Evolutionary conservation across 495 filamentous ascomycete species (phyloP).

Genomic region (Astrothelium subdiscretum): DNA sequence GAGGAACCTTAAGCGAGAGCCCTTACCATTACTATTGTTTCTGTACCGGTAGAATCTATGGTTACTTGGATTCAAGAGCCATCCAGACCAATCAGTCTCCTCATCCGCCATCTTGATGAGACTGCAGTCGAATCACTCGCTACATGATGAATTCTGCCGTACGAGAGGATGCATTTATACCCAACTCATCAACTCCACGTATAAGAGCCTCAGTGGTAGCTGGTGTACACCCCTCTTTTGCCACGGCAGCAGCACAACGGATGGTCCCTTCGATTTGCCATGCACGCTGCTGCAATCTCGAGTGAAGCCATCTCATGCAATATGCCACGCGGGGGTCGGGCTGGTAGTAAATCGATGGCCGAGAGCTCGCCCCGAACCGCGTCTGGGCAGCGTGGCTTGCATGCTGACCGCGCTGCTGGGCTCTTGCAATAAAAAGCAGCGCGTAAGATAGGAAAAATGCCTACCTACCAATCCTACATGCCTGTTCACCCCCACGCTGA

Average conservation of each 20-base stretch:
- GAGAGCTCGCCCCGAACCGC: not conserved
- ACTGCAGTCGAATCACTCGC: not conserved
- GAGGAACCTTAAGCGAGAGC: no score
- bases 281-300: not conserved
- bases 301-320: not conserved
- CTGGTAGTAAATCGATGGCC: not conserved
- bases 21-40: no score
- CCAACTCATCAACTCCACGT: not conserved
- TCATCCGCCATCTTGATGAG: not conserved
- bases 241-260: not conserved
- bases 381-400: not conserved
- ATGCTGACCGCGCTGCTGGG: not conserved
- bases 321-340: not conserved
- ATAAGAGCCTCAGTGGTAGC: conserved; percentile 1
- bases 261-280: not conserved
- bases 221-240: not conserved
- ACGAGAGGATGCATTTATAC: not conserved
- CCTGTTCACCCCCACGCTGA: no score
- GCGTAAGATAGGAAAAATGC: no score
- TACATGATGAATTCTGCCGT: not conserved
- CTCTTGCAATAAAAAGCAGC: not conserved
- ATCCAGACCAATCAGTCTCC: not conserved
- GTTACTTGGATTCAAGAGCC: not conserved
- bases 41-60: not conserved
- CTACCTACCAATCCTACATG: no score